Percentiles rank a stretch among this genome's conserved stretches.
Conservation (phyloP, 495 filamentous ascomycete species). For the Tuber melanosporum region DNA sequence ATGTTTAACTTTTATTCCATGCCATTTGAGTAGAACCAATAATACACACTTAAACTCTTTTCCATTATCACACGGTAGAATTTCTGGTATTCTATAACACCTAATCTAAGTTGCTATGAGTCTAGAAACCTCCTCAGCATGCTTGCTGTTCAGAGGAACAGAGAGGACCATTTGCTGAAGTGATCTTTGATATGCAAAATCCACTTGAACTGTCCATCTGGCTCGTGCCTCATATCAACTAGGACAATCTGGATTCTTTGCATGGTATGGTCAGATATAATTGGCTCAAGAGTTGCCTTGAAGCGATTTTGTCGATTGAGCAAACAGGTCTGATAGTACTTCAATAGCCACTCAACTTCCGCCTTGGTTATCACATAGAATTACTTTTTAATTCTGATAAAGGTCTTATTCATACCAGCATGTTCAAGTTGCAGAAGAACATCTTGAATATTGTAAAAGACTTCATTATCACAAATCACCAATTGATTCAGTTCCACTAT, state of each 20-base stretch:
- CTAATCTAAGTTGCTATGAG: constrained; percentile 10
- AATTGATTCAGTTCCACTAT: no score
- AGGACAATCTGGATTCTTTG: neutral
- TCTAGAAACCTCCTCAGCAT: neutral
- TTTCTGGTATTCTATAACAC: constrained; percentile 11
- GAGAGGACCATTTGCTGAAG: constrained; percentile 21
- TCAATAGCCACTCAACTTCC: no score
- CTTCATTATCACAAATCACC: no score
- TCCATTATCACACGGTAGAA: constrained; percentile 23
- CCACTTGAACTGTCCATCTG: neutral
- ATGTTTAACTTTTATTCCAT: constrained; percentile 24
- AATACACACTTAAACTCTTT: constrained; percentile 22
- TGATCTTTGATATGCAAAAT: constrained; percentile 35
- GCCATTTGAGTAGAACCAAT: constrained; percentile 8
- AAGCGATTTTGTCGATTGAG: no score
- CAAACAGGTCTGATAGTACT: no score
- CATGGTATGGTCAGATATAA: neutral
- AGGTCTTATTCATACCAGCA: no score
- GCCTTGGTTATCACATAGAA: no score
- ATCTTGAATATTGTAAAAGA: no score
- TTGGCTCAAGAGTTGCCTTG: neutral
- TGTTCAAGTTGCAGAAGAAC: no score
- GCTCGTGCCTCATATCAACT: neutral
- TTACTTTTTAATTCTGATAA: no score
- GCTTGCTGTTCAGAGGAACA: constrained; percentile 8